phyloP scores from a whole-genome alignment of 2,329 filamentous ascomycete genomes.

The Blastomyces percursus region DNA sequence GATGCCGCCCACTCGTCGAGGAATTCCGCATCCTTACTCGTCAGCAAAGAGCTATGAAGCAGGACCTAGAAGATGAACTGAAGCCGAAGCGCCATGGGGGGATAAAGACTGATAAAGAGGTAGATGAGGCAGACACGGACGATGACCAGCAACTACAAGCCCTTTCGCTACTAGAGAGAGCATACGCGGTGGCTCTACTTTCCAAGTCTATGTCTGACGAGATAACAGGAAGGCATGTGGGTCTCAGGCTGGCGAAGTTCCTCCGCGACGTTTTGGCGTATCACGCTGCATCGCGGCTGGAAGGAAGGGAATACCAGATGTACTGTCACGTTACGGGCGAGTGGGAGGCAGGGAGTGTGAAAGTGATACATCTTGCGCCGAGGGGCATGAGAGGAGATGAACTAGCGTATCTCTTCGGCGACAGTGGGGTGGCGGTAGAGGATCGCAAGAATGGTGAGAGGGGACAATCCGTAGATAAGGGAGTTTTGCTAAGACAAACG shows the following conservation, averaged over 20 bases:
- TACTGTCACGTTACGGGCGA: slow-evolving; percentile 9
- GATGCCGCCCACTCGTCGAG: not conserved
- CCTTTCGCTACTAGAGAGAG: not conserved
- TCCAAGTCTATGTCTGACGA: not conserved
- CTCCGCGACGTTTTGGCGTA: not conserved
- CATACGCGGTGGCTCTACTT: not conserved
- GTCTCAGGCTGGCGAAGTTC: not conserved
- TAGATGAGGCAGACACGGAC: no score
- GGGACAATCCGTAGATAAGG: not conserved
- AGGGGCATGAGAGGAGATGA: slow-evolving; percentile 10
- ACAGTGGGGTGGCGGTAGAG: slow-evolving; percentile 7
- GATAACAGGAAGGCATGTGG: not conserved
- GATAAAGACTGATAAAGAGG: not conserved
- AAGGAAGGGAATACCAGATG: slow-evolving; percentile 2
- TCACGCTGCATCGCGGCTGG: slow-evolving; percentile 1
- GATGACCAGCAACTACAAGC: not conserved
- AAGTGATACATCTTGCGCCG: slow-evolving; percentile 13
- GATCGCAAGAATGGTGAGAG: slow-evolving; percentile 13
- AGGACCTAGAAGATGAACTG: not conserved
- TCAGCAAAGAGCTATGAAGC: not conserved
- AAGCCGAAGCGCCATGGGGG: not conserved
- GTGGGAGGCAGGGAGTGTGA: slow-evolving; percentile 5
- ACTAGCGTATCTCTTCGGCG: slow-evolving; percentile 15
- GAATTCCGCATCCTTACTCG: not conserved
- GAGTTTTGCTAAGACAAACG: not conserved